phyloP scores from a whole-genome alignment of 1,284 basidiomycete species.

The Moesziomyces aphidis region DNA sequence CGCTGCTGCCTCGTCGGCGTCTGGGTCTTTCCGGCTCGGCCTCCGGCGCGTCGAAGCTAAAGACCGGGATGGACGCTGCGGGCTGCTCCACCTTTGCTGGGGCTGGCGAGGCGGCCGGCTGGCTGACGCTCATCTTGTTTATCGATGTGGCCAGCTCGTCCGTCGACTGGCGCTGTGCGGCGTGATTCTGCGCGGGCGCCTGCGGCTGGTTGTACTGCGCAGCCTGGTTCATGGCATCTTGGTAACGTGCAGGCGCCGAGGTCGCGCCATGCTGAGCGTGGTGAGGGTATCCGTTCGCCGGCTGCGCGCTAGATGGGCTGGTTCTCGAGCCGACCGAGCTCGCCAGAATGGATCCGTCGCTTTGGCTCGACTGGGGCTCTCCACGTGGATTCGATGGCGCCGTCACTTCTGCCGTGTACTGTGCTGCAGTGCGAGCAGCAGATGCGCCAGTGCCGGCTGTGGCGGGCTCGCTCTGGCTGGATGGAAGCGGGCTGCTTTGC shows the following conservation, averaged over 20 bases:
- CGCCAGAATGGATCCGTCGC: conserved; percentile 19
- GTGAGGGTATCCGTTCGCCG: background rate
- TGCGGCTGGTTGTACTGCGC: background rate
- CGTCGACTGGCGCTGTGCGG: conserved; percentile 2
- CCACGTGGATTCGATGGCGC: background rate
- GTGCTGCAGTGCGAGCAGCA: background rate
- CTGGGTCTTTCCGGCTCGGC: conserved; percentile 42
- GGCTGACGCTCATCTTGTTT: conserved; percentile 19
- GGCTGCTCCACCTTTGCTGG: background rate
- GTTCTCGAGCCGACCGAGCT: conserved; percentile 8
- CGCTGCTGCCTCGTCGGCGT: conserved; percentile 50
- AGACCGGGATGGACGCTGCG: conserved; percentile 12
- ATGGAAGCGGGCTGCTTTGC: conserved; percentile 14
- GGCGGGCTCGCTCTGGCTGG: conserved; percentile 43
- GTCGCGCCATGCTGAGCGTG: background rate
- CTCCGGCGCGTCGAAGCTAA: conserved; percentile 32
- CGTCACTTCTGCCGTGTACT: background rate
- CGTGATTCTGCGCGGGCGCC: background rate
- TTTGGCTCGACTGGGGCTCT: conserved; percentile 24
- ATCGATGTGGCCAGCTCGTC: conserved; percentile 23
- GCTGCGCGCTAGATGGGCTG: conserved; percentile 1
- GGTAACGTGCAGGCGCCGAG: conserved; percentile 26
- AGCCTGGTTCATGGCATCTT: conserved; percentile 14
- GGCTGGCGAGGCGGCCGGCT: background rate
- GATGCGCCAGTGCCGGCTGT: conserved; percentile 8